Evolutionary conservation across 441 rosid species (phyloP), one percentile per base, ranked within the genome.

Genomic region (Mallotus repandus): DNA sequence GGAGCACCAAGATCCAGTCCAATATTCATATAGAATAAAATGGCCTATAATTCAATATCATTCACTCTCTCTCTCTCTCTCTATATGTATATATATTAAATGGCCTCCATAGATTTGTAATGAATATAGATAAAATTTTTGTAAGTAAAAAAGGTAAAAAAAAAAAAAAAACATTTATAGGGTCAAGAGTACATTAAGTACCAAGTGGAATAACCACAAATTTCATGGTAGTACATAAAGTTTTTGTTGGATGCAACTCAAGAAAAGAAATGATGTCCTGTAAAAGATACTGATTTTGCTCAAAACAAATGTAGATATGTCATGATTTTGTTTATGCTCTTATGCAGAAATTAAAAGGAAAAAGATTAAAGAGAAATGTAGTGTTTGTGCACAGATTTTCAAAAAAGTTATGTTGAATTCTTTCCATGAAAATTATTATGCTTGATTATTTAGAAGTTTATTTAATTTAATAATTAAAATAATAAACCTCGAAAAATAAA

Each of bases 261-360:
- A 49, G 72, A 45, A 35, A 45, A 41, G 35, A 56, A 69, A 69
- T 11, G 71, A 55, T 32, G 32, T 0, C 32, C 14, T 66, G 69
- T 48, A 48, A 66, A 65, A 48, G 54, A 48, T 46, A 22, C 29
- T 48, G n/a, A 65, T 65, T 65, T 48, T 8, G 48, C 72, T 56
- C n/a, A 13, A 68, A 69, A 69, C 56, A 71, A 66, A 71, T 72
- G 50, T 67, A 1, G 60, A 45, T 77, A 61, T 72, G 59, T 63
- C 50, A 75, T 69, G 43, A 68, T 61, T 67, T 75, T 78, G 79
- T 74, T 77, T 74, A 50, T 50, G 58, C 45, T 66, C 59, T 35
- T 35, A 35, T 35, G 41, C 3, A 5, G 41, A 35, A 35, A 35
- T 35, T 3, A 35, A 35, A 35, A 35, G 41, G 41, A 35, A 29